A percentile compares a stretch with the other conserved stretches of the same genome.
Evolutionary conservation across 2,329 filamentous ascomycete species (phyloP).

Genomic region (Furcasterigmium furcatum): DNA sequence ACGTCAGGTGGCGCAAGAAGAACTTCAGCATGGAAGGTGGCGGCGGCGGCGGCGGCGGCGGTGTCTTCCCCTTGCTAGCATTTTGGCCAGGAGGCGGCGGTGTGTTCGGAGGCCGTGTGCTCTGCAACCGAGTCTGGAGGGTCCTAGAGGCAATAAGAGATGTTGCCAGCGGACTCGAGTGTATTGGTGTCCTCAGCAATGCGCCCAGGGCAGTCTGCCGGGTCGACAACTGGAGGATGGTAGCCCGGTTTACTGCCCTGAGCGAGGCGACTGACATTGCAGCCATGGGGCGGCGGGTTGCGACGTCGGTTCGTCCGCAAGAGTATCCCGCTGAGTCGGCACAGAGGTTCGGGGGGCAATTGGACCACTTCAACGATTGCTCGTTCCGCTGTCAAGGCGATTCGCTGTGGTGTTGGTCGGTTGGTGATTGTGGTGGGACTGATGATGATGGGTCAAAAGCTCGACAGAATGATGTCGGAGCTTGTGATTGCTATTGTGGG

Average conservation of each 20-base stretch:
- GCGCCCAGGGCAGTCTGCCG: background rate
- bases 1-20: slow-evolving; percentile 25
- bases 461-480: background rate
- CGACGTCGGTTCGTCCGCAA: too few species aligned
- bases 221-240: background rate
- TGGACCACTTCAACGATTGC: too few species aligned
- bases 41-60: slow-evolving; percentile 19
- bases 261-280: background rate
- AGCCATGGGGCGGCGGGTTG: background rate
- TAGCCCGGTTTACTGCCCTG: background rate
- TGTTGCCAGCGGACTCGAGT: background rate
- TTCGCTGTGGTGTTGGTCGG: too few species aligned
- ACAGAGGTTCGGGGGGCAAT: too few species aligned
- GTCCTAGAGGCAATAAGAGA: background rate
- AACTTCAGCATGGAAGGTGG: slow-evolving; percentile 18
- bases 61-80: slow-evolving; percentile 4
- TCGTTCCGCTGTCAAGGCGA: too few species aligned
- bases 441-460: background rate
- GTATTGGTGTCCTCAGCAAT: background rate
- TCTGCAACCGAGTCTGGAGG: background rate
- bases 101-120: background rate
- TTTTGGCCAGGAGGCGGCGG: background rate
- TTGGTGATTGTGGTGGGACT: too few species aligned
- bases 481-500: background rate
- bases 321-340: too few species aligned